phyloP scores from a whole-genome alignment of 257 asterid genomes.

The Solanum rostratum region DNA sequence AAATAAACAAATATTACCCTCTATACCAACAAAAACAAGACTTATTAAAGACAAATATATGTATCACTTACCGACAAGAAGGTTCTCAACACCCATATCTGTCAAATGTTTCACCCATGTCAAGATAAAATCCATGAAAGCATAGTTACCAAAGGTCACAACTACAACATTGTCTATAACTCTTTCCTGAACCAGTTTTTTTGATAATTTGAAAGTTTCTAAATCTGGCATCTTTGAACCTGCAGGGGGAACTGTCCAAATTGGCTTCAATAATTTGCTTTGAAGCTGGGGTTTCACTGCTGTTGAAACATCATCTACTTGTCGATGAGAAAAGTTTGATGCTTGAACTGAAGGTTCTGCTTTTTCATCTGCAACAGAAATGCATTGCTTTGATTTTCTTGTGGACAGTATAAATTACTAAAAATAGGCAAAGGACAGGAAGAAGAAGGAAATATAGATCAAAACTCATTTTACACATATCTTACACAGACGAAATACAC shows the following conservation, averaged over 20 bases:
- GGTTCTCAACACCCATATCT: conserved; percentile 72
- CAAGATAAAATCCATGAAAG: conserved; percentile 96
- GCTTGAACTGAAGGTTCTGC: conserved; percentile 25
- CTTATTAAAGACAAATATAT: not conserved
- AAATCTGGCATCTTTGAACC: conserved; percentile 84
- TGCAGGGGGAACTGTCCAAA: conserved; percentile 70
- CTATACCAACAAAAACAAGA: not conserved
- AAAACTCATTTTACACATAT: not conserved
- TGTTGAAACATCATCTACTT: conserved; percentile 9
- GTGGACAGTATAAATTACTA: not conserved
- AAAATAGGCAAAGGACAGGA: not conserved
- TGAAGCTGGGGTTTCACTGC: conserved; percentile 12
- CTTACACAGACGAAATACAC: not conserved
- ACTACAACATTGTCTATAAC: conserved; percentile 63
- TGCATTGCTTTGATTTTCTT: not conserved
- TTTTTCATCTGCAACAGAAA: conserved; percentile 3
- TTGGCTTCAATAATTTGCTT: conserved; percentile 29
- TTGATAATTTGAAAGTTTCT: conserved; percentile 60
- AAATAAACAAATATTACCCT: conserved; percentile 2
- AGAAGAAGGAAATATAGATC: not conserved
- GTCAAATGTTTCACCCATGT: conserved; percentile 96
- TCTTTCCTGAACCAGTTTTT: conserved; percentile 68
- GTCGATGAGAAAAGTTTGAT: conserved; percentile 26
- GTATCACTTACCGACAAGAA: conserved; percentile 71
- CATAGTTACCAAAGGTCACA: conserved; percentile 92